Conservation (phyloP, 2,329 filamentous ascomycete genomes). For the Coleophoma crateriformis region DNA sequence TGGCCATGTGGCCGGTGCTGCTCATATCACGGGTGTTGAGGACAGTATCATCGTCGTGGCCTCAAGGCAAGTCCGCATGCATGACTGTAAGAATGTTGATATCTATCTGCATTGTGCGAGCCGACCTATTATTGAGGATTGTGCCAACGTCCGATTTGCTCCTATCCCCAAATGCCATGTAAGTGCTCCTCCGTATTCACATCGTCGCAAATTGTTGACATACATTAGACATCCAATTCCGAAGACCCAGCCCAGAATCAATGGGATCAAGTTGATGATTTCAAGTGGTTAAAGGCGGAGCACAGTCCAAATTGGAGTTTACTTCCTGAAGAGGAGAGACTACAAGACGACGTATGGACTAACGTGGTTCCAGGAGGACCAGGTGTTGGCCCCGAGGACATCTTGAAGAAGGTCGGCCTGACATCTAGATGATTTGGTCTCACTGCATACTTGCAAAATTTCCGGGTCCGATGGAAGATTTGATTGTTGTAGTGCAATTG, state of each 20-base stretch:
- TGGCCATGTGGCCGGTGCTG: conserved; percentile 72
- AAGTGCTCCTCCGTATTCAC: conserved; percentile 28
- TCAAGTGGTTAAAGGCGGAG: conserved; percentile 89
- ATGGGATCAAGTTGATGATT: conserved; percentile 92
- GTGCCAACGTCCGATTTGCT: conserved; percentile 71
- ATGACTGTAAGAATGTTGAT: conserved; percentile 75
- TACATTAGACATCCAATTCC: conserved; percentile 16
- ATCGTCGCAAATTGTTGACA: conserved; percentile 4
- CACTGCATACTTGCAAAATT: no score
- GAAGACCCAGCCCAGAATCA: conserved; percentile 47
- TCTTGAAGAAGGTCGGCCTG: conserved; percentile 49
- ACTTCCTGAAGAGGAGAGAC: conserved; percentile 52
- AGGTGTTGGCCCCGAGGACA: conserved; percentile 57
- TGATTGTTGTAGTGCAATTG: no score
- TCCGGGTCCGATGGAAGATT: no score
- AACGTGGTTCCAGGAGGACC: conserved; percentile 60
- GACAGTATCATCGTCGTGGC: conserved; percentile 73
- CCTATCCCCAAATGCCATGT: conserved; percentile 67
- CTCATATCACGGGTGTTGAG: conserved; percentile 72
- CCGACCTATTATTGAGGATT: conserved; percentile 92
- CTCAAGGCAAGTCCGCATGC: conserved; percentile 87
- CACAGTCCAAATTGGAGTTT: conserved; percentile 85
- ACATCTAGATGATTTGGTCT: background rate
- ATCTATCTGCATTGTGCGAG: conserved; percentile 79
- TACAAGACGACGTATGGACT: conserved; percentile 63